Evolutionary conservation across 192 early-diverging fungal species (phyloP), one percentile per base, ranked within the genome.

Genomic region (Glomus cerebriforme): DNA sequence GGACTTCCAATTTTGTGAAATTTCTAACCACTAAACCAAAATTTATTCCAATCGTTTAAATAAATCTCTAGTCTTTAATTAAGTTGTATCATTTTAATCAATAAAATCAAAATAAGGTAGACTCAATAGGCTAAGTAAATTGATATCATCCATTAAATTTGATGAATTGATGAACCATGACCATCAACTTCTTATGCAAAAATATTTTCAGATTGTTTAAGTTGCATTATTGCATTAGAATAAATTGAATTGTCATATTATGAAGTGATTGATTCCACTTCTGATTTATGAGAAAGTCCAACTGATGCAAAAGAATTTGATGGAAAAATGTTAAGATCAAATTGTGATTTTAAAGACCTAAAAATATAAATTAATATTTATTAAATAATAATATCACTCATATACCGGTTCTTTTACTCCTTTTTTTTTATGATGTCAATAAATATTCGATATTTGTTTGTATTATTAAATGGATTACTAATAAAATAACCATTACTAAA

Each of bases 171-270:
- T 1, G 87, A 90, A 17, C 92, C 92, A 65, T 87, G 92, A 32
- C 92, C 92, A 68, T 93, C 92, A n/a, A 90, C 85, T 80, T 93
- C 92, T 71, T 89, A 93, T 0, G 86, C 91, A 83, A 90, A 91
- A 19, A 93, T 81, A 34, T 81, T 63, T 1, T 91, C 90, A 75
- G 85, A 83, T 45, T 74, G 78, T 0, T 85, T 83, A 71, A 92
- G 91, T 24, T 78, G n/a, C 0, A 86, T 62, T 5, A 89, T 83
- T 22, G 86, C 91, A 43, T 87, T 81, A 31, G 80, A 59, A 37
- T 86, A 64, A 26, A 93, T 87, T 2, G 89, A 91, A 54, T 80
- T n/a, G n/a, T n/a, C n/a, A n/a, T n/a, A n/a, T n/a, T n/a, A n/a
- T n/a, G n/a, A n/a, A n/a, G n/a, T n/a, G n/a, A n/a, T n/a, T n/a